Base-by-base conservation (phyloP, 2,329 filamentous ascomycete species). In the Xylaria sp. region DNA sequence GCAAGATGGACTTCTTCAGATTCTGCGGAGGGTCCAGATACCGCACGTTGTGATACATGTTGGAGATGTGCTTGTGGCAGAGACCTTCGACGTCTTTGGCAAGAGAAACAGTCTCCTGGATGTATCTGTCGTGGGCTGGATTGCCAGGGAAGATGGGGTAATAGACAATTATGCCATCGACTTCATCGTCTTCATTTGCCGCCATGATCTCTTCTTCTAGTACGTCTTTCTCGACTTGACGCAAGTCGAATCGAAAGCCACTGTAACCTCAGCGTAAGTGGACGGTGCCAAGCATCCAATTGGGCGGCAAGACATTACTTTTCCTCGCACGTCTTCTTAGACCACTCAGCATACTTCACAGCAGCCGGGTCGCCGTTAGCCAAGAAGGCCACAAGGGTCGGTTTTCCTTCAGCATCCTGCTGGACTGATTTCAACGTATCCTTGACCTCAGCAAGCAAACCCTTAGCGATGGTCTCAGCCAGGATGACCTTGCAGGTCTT, bases 11-110 rank as follows among this genome's bases (percentile, higher is more conserved):
- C 85, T 99, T 98, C 81, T 93, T 92, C 67, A 85, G 86, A 80
- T 94, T 92, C 52, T 86, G 81, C 4, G 91, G 91, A 28, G 90
- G 85, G 82, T 99, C 96, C 66, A 99, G 87, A 84, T 94, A 98
- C 73, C 96, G 93, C 76, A 97, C 89, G 84, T 99, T 99, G 85
- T 98, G 93, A 84, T 98, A 99, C 94, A 99, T 98, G 87, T 99
- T 99, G 88, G 95, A 94, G 78, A 98, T 92, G 83, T 98, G 94
- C 79, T 91, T 91, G 82, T 98, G 95, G 76, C 92, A 94, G 67
- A 99, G 89, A 44, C 96, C 96, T 82, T 99, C 96, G 73, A 99
- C 95, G 78, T 99, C 96, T 82, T 99, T 98, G 81, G 88, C 84
- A 52, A 97, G 87, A 66, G 93, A 90, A 66, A 98, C 94, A 2